phyloP scores from a whole-genome alignment of 352 stramenopile species.

The Phytopythium cucurbitacearum region DNA sequence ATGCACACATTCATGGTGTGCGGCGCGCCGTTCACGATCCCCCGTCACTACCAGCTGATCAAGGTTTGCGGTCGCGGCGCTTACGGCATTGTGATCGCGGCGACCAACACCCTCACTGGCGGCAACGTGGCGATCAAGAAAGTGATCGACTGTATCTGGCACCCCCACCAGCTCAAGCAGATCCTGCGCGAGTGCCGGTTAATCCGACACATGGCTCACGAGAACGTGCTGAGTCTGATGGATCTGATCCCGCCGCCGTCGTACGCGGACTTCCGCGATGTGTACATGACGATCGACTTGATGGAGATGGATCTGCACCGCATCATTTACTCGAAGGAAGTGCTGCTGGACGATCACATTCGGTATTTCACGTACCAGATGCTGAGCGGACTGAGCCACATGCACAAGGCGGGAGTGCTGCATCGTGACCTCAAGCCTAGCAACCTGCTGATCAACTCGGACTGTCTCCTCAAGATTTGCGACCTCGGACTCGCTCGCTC shows the following conservation, averaged over 20 bases:
- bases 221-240: constrained; percentile 83
- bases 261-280: constrained; percentile 82
- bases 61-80: constrained; percentile 85
- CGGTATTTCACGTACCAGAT: constrained; percentile 94
- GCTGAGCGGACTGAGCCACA: constrained; percentile 83
- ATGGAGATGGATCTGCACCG: constrained; percentile 93
- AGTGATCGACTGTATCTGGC: constrained; percentile 89
- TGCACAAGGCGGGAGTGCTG: constrained; percentile 81
- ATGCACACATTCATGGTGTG: constrained; percentile 91
- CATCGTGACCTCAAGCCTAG: constrained; percentile 86
- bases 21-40: constrained; percentile 83
- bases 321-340: constrained; percentile 92
- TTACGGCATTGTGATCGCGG: constrained; percentile 89
- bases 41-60: constrained; percentile 83
- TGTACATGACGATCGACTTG: constrained; percentile 90
- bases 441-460: constrained; percentile 88
- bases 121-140: constrained; percentile 90
- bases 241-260: constrained; percentile 81
- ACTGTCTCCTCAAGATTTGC: constrained; percentile 97
- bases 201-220: constrained; percentile 83
- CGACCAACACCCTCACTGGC: constrained; percentile 73
- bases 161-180: constrained; percentile 87
- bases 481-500: constrained; percentile 93
- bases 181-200: constrained; percentile 83
- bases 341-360: constrained; percentile 90